Evolutionary conservation across 2,329 filamentous ascomycete genomes (phyloP), one percentile per base, ranked within the genome.

Genomic region (Alternaria atra): DNA sequence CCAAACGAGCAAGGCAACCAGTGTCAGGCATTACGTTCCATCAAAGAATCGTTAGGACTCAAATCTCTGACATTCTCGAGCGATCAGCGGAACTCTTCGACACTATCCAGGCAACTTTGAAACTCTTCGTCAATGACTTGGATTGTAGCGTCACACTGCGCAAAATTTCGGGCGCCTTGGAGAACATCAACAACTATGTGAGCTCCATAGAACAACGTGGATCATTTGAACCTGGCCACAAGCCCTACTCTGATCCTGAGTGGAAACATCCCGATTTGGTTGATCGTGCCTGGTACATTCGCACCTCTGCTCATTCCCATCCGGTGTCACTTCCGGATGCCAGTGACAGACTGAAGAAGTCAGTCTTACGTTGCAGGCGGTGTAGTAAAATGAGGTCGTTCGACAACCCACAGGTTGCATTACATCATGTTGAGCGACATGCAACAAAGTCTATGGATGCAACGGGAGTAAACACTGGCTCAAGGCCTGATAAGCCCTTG

Each of bases 121-220:
- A 48, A 29, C 65, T 77, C 0, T 77, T 75, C 29, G 66, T 74
- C 9, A 37, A 44, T 2, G 62, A 75, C 20, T 47, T 68, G 1
- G 63, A 74, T 17, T 59, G 68, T 15, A 65, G 54, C 44, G 53
- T 53, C 0, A 58, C 73, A 32, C 52, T 76, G 13, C 64, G 68
- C 35, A 76, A 76, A 58, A 23, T 70, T 1, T 76, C 73, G 70
- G 69, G 68, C 9, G 70, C 70, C 9, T 59, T 75, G 63, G 51
- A 43, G 3, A 70, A 61, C n/a, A 62, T 76, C 9, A 20, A 47
- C 12, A 25, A 60, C 2, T 39, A 60, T 3, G 60, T 54, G 13
- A 35, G 23, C 4, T 39, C 30, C 9, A 37, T 67, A 8, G 40
- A 53, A 29, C 27, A 58, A 6, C 58, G 55, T 17, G 52, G 35